Evolutionary conservation across 805 yeast species (phyloP).

Genomic region (Teunomyces barrocoloradensis): DNA sequence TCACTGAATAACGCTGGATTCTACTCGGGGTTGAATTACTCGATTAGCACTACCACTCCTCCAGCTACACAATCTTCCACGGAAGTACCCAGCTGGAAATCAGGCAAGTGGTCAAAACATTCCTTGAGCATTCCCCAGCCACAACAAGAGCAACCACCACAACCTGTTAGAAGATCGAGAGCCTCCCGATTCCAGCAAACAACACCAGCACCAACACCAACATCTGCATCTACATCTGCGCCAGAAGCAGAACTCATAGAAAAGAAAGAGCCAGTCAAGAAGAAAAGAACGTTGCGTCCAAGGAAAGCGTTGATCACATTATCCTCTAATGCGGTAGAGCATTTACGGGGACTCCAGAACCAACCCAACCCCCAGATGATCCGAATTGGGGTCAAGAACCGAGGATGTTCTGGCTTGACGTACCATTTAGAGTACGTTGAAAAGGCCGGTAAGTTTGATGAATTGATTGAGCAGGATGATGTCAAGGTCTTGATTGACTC

Average conservation of each 20-base stretch:
- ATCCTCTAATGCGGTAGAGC: conserved; percentile 71
- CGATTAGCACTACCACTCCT: conserved; percentile 8
- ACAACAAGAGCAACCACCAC: conserved; percentile 4
- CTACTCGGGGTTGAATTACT: conserved; percentile 13
- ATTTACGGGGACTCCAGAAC: conserved; percentile 62
- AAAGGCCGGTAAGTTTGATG: conserved; percentile 93
- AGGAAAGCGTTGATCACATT: conserved; percentile 87
- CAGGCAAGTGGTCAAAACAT: conserved; percentile 33
- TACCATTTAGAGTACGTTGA: conserved; percentile 89
- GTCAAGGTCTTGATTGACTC: conserved; percentile 92
- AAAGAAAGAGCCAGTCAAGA: conserved; percentile 16
- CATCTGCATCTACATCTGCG: conserved; percentile 4
- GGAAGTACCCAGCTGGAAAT: conserved; percentile 6
- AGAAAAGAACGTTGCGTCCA: conserved; percentile 72
- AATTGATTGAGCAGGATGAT: conserved; percentile 88
- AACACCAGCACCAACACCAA: conserved; percentile 5
- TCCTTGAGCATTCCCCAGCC: conserved; percentile 17
- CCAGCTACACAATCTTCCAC: background rate
- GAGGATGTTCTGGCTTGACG: conserved; percentile 96
- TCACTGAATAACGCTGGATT: conserved; percentile 10
- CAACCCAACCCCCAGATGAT: conserved; percentile 88
- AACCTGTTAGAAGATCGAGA: conserved; percentile 29
- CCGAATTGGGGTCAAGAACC: conserved; percentile 88
- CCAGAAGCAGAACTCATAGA: conserved; percentile 8
- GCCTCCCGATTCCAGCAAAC: conserved; percentile 23